Evolutionary conservation across 257 asterid species (phyloP).

Genomic region (Jacaranda mimosifolia): DNA sequence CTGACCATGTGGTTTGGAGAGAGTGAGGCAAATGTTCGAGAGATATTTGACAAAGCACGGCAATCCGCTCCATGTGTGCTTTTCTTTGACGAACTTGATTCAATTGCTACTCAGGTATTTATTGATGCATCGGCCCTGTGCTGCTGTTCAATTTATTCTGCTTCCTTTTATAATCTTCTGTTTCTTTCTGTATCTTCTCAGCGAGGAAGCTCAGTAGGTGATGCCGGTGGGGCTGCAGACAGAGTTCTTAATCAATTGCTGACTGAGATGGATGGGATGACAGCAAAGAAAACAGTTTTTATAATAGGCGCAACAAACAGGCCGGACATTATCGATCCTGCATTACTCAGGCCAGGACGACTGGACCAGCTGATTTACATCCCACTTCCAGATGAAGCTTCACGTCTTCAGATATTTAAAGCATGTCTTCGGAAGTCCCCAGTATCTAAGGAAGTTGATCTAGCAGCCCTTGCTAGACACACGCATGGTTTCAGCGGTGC

Average conservation of each 20-base stretch:
- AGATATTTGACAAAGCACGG: constrained; percentile 57
- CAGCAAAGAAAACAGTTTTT: constrained; percentile 48
- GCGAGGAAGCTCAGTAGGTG: constrained; percentile 55
- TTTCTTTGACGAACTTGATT: constrained; percentile 61
- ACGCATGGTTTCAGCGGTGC: constrained; percentile 57
- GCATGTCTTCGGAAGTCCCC: constrained; percentile 55
- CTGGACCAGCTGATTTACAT: constrained; percentile 56
- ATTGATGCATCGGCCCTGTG: background rate
- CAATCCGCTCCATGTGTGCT: constrained; percentile 60
- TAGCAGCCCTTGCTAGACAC: constrained; percentile 48
- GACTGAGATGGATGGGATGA: constrained; percentile 59
- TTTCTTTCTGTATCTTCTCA: background rate
- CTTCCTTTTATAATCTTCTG: background rate
- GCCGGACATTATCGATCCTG: constrained; percentile 60
- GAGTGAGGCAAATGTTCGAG: constrained; percentile 59
- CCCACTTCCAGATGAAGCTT: constrained; percentile 53
- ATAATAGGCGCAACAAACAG: constrained; percentile 63
- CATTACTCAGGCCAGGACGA: constrained; percentile 60
- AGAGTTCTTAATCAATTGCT: constrained; percentile 57
- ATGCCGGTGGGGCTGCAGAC: constrained; percentile 59
- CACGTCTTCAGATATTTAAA: constrained; percentile 54
- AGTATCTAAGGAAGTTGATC: constrained; percentile 44
- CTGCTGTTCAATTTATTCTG: background rate
- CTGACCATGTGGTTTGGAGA: constrained; percentile 59
- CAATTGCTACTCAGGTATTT: constrained; percentile 56